phyloP scores from a whole-genome alignment of 768 basidiomycete genomes.

The Tremella yokohamensis region DNA sequence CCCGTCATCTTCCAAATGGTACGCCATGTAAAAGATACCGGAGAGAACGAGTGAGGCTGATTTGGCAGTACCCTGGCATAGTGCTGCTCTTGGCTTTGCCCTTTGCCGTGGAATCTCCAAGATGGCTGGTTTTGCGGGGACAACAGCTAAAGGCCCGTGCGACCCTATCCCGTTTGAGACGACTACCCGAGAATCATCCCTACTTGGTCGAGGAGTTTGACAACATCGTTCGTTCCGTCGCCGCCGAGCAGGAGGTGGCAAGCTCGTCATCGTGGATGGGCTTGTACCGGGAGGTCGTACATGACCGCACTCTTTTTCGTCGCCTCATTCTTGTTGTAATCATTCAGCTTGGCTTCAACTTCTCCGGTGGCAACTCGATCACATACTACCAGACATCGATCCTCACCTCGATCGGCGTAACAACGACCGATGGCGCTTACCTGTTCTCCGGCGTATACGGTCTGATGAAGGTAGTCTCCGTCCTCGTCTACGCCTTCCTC shows the following conservation, averaged over 20 bases:
- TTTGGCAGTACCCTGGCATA: no score
- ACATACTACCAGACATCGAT: conserved; percentile 19
- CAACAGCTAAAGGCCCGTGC: background rate
- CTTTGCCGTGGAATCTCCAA: background rate
- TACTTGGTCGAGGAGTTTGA: conserved; percentile 6
- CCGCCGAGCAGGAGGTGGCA: conserved; percentile 5
- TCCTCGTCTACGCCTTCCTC: conserved; percentile 12
- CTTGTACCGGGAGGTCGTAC: background rate
- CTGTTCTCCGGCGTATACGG: conserved; percentile 20
- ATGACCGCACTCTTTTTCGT: conserved; percentile 7
- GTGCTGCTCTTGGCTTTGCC: no score
- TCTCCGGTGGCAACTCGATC: conserved; percentile 19
- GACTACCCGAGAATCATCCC: conserved; percentile 5
- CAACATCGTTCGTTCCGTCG: conserved; percentile 5
- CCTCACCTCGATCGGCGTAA: conserved; percentile 13
- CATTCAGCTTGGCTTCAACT: conserved; percentile 13
- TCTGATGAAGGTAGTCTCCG: conserved; percentile 13
- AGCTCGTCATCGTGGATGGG: conserved; percentile 6
- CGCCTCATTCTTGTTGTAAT: conserved; percentile 3
- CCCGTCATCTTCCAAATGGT: no score
- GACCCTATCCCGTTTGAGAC: background rate
- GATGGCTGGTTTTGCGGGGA: conserved; percentile 8
- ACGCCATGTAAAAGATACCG: no score
- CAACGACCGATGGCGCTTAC: conserved; percentile 9
- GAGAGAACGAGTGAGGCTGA: no score